These are phyloP conservation scores for Fonsecaea nubica DNA, from an alignment of 2,329 filamentous ascomycete species.

Conservation along the genomic window DNA sequence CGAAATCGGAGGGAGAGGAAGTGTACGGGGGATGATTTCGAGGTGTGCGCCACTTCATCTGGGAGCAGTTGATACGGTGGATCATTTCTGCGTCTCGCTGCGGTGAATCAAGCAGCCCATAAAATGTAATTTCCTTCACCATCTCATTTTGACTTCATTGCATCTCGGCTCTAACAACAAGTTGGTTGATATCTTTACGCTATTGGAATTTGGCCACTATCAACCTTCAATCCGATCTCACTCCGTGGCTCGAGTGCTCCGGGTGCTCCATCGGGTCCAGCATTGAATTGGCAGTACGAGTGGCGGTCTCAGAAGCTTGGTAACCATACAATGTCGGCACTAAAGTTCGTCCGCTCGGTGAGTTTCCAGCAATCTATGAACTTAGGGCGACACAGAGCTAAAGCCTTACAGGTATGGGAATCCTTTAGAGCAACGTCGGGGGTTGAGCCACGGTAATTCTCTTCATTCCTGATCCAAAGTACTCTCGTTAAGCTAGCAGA, in stretches of 20 bases:
- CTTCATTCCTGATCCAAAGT: not conserved
- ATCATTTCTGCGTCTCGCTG: not conserved
- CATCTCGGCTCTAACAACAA: not conserved
- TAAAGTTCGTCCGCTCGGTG: constrained; percentile 71
- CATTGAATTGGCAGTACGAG: not conserved
- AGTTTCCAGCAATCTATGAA: constrained; percentile 39
- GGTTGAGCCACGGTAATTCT: constrained; percentile 78
- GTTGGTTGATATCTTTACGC: not conserved
- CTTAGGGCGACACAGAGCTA: constrained; percentile 33
- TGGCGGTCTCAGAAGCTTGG: not conserved
- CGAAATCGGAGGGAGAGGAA: not conserved
- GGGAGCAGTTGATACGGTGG: not conserved
- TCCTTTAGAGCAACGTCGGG: constrained; percentile 87
- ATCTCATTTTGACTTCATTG: constrained; percentile 1
- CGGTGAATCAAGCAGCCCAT: not conserved
- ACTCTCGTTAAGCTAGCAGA: not conserved
- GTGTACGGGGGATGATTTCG: no score
- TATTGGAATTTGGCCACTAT: not conserved
- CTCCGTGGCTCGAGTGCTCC: not conserved
- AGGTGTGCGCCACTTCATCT: no score
- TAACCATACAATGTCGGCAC: constrained; percentile 54
- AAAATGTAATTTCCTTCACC: not conserved
- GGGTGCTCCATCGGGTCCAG: not conserved
- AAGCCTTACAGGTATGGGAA: constrained; percentile 71
- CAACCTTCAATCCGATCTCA: not conserved